These are phyloP conservation scores for Dentipellis fragilis DNA, from an alignment of 768 basidiomycete genomes.

Conservation along the genomic window DNA sequence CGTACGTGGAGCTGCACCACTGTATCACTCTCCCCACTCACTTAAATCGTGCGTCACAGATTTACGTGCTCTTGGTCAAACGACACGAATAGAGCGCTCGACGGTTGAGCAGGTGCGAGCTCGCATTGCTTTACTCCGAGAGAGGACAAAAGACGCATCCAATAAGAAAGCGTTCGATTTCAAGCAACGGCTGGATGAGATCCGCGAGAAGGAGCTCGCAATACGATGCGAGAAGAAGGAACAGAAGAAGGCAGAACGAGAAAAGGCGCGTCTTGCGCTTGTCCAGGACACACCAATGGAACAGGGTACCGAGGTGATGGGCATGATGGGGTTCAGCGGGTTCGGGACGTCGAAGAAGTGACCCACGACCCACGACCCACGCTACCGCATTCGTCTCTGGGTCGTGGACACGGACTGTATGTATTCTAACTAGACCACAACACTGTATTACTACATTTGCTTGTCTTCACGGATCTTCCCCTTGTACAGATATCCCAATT, in stretches of 20 bases:
- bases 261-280: constrained; percentile 58
- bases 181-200: constrained; percentile 75
- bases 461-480: constrained; percentile 1
- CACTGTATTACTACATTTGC: constrained; percentile 21
- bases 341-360: constrained; percentile 84
- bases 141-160: constrained; percentile 76
- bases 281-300: constrained; percentile 36
- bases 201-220: constrained; percentile 62
- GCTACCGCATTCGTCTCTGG: too few species aligned
- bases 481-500: not conserved
- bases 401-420: not conserved
- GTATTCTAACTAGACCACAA: constrained; percentile 18
- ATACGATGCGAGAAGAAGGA: constrained; percentile 67
- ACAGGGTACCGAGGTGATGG: constrained; percentile 56
- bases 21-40: not conserved
- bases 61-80: constrained; percentile 89
- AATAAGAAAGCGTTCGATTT: constrained; percentile 92
- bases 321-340: constrained; percentile 75
- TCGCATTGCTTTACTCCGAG: constrained; percentile 79
- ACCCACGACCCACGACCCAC: constrained; percentile 10
- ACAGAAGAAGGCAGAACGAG: constrained; percentile 69
- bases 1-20: constrained; percentile 47
- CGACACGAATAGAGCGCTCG: constrained; percentile 82
- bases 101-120: constrained; percentile 89
- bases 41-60: constrained; percentile 37